phyloP scores from a whole-genome alignment of 2,329 filamentous ascomycete species.

The Trichoderma sp. region DNA sequence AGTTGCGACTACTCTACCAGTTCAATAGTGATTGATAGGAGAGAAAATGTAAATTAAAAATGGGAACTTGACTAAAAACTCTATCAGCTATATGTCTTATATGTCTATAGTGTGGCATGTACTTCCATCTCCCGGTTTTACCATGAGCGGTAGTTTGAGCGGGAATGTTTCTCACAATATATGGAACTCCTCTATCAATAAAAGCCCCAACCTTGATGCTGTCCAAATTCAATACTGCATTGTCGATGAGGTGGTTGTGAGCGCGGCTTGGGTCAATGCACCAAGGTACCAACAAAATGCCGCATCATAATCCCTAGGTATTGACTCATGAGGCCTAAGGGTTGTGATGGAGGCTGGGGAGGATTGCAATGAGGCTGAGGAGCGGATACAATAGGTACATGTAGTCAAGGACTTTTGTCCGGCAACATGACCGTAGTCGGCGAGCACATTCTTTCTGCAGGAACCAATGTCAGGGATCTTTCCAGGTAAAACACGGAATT shows the following conservation, averaged over 20 bases:
- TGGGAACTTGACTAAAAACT: background rate
- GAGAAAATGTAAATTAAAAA: background rate
- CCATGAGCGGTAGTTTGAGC: too few relatives aligned
- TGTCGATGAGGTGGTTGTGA: too few relatives aligned
- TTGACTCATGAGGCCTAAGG: background rate
- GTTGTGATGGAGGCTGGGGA: background rate
- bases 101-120: background rate
- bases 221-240: too few relatives aligned
- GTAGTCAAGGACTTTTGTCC: background rate
- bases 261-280: too few relatives aligned
- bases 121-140: too few relatives aligned
- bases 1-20: background rate
- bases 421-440: background rate
- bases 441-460: background rate
- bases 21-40: background rate
- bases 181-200: too few relatives aligned
- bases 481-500: background rate
- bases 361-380: background rate
- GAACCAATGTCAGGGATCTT: background rate
- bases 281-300: background rate
- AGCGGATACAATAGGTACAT: background rate
- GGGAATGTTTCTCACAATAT: too few relatives aligned
- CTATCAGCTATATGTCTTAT: background rate
- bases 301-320: background rate
- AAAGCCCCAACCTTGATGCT: too few relatives aligned